Conservation (phyloP, 2,329 filamentous ascomycete genomes). For the Colletotrichum sp. region DNA sequence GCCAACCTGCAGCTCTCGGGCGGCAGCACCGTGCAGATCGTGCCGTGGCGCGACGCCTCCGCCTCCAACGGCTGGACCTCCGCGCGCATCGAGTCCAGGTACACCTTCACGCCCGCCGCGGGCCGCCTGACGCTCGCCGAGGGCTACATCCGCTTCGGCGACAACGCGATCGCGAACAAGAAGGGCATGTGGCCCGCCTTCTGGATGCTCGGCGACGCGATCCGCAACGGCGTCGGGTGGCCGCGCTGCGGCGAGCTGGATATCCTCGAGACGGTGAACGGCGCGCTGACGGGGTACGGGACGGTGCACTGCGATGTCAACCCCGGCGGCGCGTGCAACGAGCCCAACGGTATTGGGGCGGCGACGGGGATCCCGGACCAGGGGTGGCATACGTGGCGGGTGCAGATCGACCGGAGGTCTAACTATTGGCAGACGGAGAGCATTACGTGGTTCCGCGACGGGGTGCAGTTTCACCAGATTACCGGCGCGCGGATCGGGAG, state of each 20-base stretch:
- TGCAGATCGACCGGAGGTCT: conserved; percentile 50
- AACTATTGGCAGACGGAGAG: conserved; percentile 49
- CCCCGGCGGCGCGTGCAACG: conserved; percentile 52
- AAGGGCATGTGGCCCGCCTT: conserved; percentile 60
- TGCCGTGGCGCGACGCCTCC: conserved; percentile 45
- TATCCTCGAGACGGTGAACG: conserved; percentile 55
- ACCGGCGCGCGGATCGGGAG: conserved; percentile 45
- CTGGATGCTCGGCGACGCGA: conserved; percentile 54
- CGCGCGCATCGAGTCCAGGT: conserved; percentile 52
- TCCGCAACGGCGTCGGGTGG: conserved; percentile 51
- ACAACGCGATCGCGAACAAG: conserved; percentile 37
- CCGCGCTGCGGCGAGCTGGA: conserved; percentile 57
- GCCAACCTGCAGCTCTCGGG: conserved; percentile 56
- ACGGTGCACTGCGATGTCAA: conserved; percentile 52
- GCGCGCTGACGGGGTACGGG: conserved; percentile 47
- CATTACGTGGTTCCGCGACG: conserved; percentile 55
- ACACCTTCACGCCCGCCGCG: conserved; percentile 47
- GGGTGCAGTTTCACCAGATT: conserved; percentile 45
- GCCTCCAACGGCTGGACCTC: conserved; percentile 50
- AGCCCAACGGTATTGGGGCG: conserved; percentile 44
- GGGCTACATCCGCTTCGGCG: conserved; percentile 49
- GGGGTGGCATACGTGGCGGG: conserved; percentile 53
- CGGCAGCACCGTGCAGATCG: conserved; percentile 55
- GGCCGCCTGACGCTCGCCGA: conserved; percentile 48
- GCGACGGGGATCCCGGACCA: conserved; percentile 42